A percentile compares a stretch with the other conserved stretches of the same genome.
These are phyloP conservation scores for Citeromyces nyonsensis DNA, from an alignment of 805 yeast species.

Conservation along the genomic window DNA sequence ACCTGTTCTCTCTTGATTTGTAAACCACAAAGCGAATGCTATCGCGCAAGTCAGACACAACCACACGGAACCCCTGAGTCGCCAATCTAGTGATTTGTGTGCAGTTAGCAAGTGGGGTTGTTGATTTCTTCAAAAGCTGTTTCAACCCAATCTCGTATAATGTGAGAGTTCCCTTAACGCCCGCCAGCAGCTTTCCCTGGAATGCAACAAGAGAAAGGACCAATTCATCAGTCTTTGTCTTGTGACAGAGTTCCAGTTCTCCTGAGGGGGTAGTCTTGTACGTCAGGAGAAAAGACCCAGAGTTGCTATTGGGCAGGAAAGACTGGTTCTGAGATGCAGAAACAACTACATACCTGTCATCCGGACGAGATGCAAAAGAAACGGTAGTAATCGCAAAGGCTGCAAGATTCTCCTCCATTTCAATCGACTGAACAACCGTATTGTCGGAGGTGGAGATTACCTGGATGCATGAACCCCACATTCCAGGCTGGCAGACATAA, in stretches of 20 bases:
- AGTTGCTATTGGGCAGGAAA: constrained; percentile 12
- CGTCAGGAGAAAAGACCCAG: constrained; percentile 16
- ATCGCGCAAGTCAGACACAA: constrained; percentile 57
- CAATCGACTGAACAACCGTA: constrained; percentile 24
- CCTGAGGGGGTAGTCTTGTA: constrained; percentile 19
- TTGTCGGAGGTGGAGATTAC: constrained; percentile 19
- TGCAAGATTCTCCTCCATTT: constrained; percentile 24
- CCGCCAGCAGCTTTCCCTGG: constrained; percentile 46
- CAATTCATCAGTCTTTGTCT: constrained; percentile 34
- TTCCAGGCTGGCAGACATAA: constrained; percentile 9
- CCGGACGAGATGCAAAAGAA: constrained; percentile 12
- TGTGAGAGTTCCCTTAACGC: constrained; percentile 33
- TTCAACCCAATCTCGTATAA: constrained; percentile 64
- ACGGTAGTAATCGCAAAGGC: constrained; percentile 21
- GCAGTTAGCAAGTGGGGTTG: constrained; percentile 24
- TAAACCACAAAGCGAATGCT: constrained; percentile 45
- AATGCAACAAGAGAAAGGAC: constrained; percentile 37
- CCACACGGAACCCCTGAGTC: constrained; percentile 41
- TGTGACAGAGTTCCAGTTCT: constrained; percentile 36
- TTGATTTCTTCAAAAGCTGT: constrained; percentile 59
- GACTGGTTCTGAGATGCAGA: constrained; percentile 20
- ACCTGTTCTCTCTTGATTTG: constrained; percentile 27
- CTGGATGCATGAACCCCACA: constrained; percentile 43
- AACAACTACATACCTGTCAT: constrained; percentile 22
- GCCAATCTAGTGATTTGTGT: constrained; percentile 37